Conservation (phyloP, 257 asterid species). For the Forsythia viridissima region DNA sequence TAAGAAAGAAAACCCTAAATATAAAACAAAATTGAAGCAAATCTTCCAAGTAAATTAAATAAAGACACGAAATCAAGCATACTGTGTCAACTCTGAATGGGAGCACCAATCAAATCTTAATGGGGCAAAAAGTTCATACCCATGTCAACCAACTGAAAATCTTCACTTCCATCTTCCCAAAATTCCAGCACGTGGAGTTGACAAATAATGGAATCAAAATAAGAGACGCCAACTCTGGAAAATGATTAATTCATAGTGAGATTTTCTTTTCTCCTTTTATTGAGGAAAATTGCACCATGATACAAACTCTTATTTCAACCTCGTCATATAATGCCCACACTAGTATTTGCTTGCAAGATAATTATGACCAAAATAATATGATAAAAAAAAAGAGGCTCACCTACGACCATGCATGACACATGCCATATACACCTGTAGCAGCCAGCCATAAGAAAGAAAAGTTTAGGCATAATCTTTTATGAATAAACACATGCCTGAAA, state of each 20-base stretch:
- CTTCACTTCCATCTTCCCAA: constrained; percentile 80
- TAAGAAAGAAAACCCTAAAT: constrained; percentile 1
- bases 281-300: constrained; percentile 16
- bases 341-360: background rate
- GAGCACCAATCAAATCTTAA: background rate
- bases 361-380: constrained; percentile 1
- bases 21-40: background rate
- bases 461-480: constrained; percentile 15
- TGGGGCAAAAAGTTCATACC: constrained; percentile 45
- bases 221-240: constrained; percentile 88
- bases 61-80: background rate
- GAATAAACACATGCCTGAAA: constrained; percentile 2
- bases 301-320: constrained; percentile 17
- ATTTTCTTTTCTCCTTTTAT: constrained; percentile 10
- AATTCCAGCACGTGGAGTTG: constrained; percentile 85
- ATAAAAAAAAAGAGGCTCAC: constrained; percentile 36
- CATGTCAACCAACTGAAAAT: constrained; percentile 80
- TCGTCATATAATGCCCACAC: constrained; percentile 4
- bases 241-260: constrained; percentile 16
- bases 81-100: background rate
- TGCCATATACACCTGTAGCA: constrained; percentile 87
- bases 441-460: constrained; percentile 23
- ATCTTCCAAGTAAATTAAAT: background rate
- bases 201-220: constrained; percentile 70
- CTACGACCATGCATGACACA: constrained; percentile 83